Evolutionary conservation across 2,329 filamentous ascomycete species (phyloP).

Genomic region (Calonectria multiphialidica): DNA sequence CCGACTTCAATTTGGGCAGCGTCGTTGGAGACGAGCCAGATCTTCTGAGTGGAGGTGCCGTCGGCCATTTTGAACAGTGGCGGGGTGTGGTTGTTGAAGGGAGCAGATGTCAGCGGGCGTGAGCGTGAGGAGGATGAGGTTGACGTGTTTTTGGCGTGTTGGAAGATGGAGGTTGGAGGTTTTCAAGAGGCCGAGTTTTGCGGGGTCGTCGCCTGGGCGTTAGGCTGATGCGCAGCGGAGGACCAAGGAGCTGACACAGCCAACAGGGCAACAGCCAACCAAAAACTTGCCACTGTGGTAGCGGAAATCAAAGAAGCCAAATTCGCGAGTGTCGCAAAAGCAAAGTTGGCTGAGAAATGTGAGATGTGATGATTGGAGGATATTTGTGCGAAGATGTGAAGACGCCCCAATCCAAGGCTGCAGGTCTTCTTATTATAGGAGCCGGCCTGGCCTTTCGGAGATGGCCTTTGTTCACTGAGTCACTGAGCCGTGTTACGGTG

Average conservation of each 20-base stretch:
- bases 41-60: constrained; percentile 51
- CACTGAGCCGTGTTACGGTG: not conserved
- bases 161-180: constrained; percentile 41
- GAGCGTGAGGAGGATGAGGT: not conserved
- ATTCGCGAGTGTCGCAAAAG: not conserved
- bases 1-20: constrained; percentile 59
- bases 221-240: constrained; percentile 27
- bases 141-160: constrained; percentile 22
- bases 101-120: constrained; percentile 6
- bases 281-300: constrained; percentile 16
- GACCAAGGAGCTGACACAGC: constrained; percentile 17
- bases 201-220: constrained; percentile 38
- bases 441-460: not conserved
- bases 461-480: constrained; percentile 4
- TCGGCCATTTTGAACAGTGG: constrained; percentile 51
- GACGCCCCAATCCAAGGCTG: not conserved
- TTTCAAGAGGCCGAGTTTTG: constrained; percentile 34
- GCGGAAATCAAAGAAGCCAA: not conserved
- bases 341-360: not conserved
- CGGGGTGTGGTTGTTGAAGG: not conserved
- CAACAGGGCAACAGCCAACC: not conserved
- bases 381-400: not conserved
- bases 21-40: constrained; percentile 67
- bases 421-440: not conserved
- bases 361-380: not conserved